Percentiles rank a stretch among this genome's conserved stretches.
These are phyloP conservation scores for Daldinia sp. DNA, from an alignment of 2,329 filamentous ascomycete species.

Conservation along the genomic window DNA sequence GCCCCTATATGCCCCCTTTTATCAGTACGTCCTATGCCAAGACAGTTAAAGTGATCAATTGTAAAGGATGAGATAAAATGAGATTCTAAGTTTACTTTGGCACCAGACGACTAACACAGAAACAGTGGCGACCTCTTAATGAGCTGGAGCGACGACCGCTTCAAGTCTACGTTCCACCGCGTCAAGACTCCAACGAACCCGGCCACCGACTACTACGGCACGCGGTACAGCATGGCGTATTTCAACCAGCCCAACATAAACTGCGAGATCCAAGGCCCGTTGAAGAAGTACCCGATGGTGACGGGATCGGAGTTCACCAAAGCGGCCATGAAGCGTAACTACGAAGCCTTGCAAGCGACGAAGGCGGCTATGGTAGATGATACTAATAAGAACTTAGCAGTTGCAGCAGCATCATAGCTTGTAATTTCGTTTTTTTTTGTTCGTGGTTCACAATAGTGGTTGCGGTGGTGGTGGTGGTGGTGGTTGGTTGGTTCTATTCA, in stretches of 20 bases:
- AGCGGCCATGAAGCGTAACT: constrained; percentile 68
- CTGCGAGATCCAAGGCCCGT: constrained; percentile 68
- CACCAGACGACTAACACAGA: neutral
- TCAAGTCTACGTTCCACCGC: constrained; percentile 74
- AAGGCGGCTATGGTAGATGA: constrained; percentile 54
- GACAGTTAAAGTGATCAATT: no score
- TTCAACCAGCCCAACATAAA: constrained; percentile 74
- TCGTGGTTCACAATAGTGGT: neutral
- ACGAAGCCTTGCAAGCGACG: constrained; percentile 63
- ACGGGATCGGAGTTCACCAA: constrained; percentile 71
- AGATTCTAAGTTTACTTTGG: no score
- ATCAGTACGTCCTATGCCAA: no score
- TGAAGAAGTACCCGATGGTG: constrained; percentile 71
- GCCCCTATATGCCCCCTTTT: neutral
- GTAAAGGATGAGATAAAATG: no score
- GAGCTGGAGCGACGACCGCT: constrained; percentile 75
- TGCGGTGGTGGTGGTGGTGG: neutral
- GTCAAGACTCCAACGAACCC: constrained; percentile 70
- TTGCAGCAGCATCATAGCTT: constrained; percentile 27
- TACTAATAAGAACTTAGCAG: constrained; percentile 14
- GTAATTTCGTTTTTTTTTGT: neutral
- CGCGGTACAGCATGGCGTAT: constrained; percentile 73
- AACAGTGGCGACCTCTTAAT: constrained; percentile 71
- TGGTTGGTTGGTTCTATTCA: neutral
- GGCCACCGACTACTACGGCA: constrained; percentile 66